phyloP scores from a whole-genome alignment of 495 filamentous ascomycete genomes.

The Hyaloscypha finlandica region DNA sequence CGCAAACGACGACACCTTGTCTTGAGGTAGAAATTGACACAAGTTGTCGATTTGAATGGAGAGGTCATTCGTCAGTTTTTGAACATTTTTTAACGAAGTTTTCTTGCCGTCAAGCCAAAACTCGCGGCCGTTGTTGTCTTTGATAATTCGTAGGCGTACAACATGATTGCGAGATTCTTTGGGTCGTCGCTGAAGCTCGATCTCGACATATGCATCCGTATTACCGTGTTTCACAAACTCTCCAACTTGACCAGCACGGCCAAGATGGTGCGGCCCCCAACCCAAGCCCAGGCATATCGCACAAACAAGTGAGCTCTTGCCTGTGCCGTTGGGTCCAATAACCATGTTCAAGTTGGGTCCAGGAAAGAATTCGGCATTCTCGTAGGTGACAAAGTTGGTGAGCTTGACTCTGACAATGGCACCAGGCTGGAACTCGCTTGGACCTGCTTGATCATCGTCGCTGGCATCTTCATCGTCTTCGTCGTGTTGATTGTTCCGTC shows the following conservation, averaged over 20 bases:
- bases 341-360: constrained; percentile 98
- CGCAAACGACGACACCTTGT: constrained; percentile 94
- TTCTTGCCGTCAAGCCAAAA: constrained; percentile 71
- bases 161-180: constrained; percentile 62
- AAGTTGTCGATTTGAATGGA: constrained; percentile 96
- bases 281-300: constrained; percentile 94
- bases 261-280: constrained; percentile 79
- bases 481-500: neutral
- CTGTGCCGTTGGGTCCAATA: constrained; percentile 96
- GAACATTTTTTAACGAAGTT: constrained; percentile 57
- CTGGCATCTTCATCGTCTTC: constrained; percentile 18
- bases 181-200: constrained; percentile 71
- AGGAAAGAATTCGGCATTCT: constrained; percentile 80
- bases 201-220: constrained; percentile 78
- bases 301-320: constrained; percentile 96
- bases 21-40: constrained; percentile 96
- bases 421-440: constrained; percentile 63
- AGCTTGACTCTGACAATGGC: constrained; percentile 88
- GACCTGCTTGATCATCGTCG: constrained; percentile 1
- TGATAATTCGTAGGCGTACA: constrained; percentile 72
- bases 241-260: constrained; percentile 78
- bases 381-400: constrained; percentile 94
- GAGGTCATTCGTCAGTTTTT: constrained; percentile 64
- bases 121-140: constrained; percentile 75
- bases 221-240: constrained; percentile 94